Evolutionary conservation across 202 grass and related monocot species (phyloP).

Genomic region (Schoenoplectus triqueter): DNA sequence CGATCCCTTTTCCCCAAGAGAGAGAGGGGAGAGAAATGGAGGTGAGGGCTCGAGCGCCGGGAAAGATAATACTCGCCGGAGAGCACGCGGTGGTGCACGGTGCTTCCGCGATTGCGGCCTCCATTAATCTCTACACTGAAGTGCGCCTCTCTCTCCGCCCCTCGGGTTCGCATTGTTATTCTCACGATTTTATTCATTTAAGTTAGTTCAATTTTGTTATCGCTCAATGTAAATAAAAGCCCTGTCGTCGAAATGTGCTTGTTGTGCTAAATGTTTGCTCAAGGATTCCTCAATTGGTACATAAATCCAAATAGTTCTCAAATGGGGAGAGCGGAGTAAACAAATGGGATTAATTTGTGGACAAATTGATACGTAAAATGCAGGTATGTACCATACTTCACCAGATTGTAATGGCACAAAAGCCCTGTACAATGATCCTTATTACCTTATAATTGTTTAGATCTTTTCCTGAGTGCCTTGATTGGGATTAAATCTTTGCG

Average conservation of each 20-base stretch:
- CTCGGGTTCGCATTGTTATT: neutral
- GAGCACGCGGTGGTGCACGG: constrained; percentile 97
- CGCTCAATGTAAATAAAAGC: neutral
- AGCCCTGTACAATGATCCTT: too few relatives aligned
- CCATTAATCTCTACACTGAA: constrained; percentile 73
- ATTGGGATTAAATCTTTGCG: neutral
- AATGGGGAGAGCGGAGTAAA: neutral
- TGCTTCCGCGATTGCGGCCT: constrained; percentile 65
- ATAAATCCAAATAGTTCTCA: neutral
- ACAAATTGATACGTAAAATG: neutral
- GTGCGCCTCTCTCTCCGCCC: constrained; percentile 36
- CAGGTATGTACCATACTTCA: neutral
- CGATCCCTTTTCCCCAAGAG: neutral
- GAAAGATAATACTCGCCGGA: constrained; percentile 84
- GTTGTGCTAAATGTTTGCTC: neutral
- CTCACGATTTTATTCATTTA: neutral
- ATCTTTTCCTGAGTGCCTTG: neutral
- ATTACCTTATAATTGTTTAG: too few relatives aligned
- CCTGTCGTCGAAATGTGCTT: neutral
- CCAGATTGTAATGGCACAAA: neutral
- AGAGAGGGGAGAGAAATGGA: constrained; percentile 45
- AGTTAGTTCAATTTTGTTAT: neutral
- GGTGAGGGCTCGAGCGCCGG: constrained; percentile 64
- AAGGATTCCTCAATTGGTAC: neutral
- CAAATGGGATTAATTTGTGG: neutral